Conservation (phyloP, 2,329 filamentous ascomycete species). For the Cladophialophora immunda region DNA sequence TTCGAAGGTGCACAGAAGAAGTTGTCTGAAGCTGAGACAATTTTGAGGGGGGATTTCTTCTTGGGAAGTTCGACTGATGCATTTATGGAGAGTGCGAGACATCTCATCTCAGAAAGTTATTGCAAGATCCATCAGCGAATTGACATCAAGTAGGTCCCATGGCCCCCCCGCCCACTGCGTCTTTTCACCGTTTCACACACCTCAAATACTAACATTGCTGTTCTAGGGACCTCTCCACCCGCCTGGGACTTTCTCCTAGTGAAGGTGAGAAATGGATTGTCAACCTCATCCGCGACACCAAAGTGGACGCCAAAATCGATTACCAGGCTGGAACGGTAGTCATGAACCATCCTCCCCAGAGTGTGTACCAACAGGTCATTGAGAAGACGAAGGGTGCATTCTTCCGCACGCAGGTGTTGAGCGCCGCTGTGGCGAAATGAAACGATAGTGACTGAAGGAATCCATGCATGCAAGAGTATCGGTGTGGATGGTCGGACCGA, state of each 20-base stretch:
- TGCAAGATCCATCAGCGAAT: constrained; percentile 99
- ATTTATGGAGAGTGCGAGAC: constrained; percentile 92
- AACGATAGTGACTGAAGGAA: not conserved
- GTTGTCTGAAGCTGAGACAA: constrained; percentile 85
- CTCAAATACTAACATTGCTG: constrained; percentile 23
- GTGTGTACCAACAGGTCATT: constrained; percentile 98
- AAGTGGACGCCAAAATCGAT: constrained; percentile 98
- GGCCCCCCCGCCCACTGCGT: not conserved
- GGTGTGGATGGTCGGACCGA: not conserved
- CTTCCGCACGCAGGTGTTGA: constrained; percentile 97
- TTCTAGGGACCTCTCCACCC: constrained; percentile 80
- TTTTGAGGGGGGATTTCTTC: constrained; percentile 95
- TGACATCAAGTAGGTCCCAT: constrained; percentile 78
- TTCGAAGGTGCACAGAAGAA: constrained; percentile 96
- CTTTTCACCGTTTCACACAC: constrained; percentile 17
- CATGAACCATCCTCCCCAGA: constrained; percentile 99
- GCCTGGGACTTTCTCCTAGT: constrained; percentile 88
- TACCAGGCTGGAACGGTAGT: constrained; percentile 98
- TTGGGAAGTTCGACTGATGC: constrained; percentile 81
- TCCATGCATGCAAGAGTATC: not conserved
- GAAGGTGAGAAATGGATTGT: constrained; percentile 99
- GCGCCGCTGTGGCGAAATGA: constrained; percentile 62
- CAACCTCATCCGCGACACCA: constrained; percentile 96
- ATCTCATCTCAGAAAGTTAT: constrained; percentile 98
- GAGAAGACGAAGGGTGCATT: constrained; percentile 98